phyloP scores from a whole-genome alignment of 2,329 filamentous ascomycete species.

The Colletotrichum lentis region DNA sequence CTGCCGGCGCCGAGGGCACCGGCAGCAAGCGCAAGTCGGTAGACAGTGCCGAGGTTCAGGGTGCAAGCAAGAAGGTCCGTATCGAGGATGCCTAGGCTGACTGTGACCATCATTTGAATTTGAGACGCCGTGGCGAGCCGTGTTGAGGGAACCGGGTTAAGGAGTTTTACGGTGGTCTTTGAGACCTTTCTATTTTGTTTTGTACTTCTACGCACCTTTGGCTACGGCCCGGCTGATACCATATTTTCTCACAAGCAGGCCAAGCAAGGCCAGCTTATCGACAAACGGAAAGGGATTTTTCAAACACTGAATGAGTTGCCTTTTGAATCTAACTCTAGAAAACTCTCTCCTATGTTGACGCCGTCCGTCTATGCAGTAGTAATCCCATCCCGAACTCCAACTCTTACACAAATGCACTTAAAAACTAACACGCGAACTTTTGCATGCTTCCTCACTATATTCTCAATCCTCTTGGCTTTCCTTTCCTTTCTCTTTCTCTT shows the following conservation, averaged over 20 bases:
- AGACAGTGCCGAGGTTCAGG: conserved; percentile 42
- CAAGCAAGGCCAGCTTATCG: conserved; percentile 7
- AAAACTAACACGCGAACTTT: too few relatives aligned
- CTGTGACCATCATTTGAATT: neutral
- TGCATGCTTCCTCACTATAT: too few relatives aligned
- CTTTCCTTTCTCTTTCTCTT: neutral
- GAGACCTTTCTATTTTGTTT: neutral
- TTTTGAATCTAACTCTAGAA: neutral
- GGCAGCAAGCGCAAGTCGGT: conserved; percentile 59
- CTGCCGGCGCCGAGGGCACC: conserved; percentile 25
- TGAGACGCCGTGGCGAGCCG: neutral
- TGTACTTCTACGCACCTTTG: conserved; percentile 28
- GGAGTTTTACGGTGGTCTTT: conserved; percentile 28
- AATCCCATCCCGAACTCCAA: neutral
- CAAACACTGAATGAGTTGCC: neutral
- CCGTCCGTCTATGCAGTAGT: neutral
- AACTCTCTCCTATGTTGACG: neutral
- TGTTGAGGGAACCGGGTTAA: neutral
- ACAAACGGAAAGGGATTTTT: conserved; percentile 8
- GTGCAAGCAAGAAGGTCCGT: conserved; percentile 57
- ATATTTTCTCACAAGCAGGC: conserved; percentile 16
- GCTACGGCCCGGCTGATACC: conserved; percentile 35
- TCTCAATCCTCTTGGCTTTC: neutral
- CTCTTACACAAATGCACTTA: neutral
- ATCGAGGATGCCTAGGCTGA: conserved; percentile 44